Percentiles rank a stretch among this genome's conserved stretches.
Evolutionary conservation across 2,329 filamentous ascomycete species (phyloP).

Genomic region (Eutypella sp.): DNA sequence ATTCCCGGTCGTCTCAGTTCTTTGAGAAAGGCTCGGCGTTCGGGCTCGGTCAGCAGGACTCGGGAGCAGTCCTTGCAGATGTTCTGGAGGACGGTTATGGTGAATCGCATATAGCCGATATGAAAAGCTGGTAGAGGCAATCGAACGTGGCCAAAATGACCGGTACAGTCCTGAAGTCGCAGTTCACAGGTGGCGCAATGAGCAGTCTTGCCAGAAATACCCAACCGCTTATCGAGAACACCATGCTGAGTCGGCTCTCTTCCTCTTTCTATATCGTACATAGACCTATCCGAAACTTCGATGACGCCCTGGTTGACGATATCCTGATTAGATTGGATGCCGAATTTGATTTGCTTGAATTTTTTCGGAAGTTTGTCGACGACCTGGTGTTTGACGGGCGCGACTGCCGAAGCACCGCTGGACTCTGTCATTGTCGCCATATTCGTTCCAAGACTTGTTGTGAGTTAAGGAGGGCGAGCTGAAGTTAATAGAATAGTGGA

Average conservation of each 20-base stretch:
- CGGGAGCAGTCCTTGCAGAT: constrained; percentile 94
- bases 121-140: constrained; percentile 91
- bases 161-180: constrained; percentile 77
- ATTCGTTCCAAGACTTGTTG: background rate
- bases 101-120: constrained; percentile 91
- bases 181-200: constrained; percentile 80
- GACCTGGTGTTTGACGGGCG: constrained; percentile 75
- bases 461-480: constrained; percentile 6
- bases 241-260: constrained; percentile 75
- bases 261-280: constrained; percentile 84
- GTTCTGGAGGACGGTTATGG: constrained; percentile 85
- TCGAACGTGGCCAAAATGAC: constrained; percentile 91
- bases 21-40: constrained; percentile 72
- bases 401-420: constrained; percentile 17
- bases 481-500: background rate
- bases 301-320: constrained; percentile 94
- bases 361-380: constrained; percentile 84
- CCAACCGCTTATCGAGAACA: constrained; percentile 77
- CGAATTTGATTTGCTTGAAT: constrained; percentile 91
- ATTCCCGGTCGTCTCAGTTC: constrained; percentile 75
- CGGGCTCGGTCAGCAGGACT: constrained; percentile 75
- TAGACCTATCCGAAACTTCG: constrained; percentile 87
- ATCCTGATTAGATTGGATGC: constrained; percentile 89
- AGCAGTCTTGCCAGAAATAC: constrained; percentile 74
- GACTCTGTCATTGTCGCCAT: constrained; percentile 24